A percentile compares a stretch with the other conserved stretches of the same genome.
These are phyloP conservation scores for Metschnikowia vanudenii DNA, from an alignment of 805 yeast genomes.

Conservation along the genomic window DNA sequence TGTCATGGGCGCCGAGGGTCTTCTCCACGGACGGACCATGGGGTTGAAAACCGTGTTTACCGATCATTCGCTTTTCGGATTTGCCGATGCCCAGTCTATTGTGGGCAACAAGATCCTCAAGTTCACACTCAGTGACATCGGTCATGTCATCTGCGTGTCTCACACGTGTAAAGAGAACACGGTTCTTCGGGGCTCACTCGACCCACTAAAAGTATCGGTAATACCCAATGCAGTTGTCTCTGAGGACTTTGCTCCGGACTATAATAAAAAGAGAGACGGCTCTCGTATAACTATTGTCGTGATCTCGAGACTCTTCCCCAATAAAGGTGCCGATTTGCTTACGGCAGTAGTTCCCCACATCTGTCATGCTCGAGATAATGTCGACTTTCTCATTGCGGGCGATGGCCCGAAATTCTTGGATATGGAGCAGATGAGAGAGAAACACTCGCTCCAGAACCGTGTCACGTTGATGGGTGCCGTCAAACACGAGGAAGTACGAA, in stretches of 20 bases:
- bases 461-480: conserved; percentile 85
- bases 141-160: conserved; percentile 93
- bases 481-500: conserved; percentile 88
- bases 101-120: conserved; percentile 83
- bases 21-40: conserved; percentile 91
- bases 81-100: conserved; percentile 79
- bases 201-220: conserved; percentile 77
- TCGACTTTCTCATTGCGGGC: conserved; percentile 87
- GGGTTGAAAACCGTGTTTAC: conserved; percentile 90
- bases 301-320: conserved; percentile 88
- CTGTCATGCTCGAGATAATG: conserved; percentile 60
- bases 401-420: conserved; percentile 96
- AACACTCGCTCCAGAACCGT: conserved; percentile 77
- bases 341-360: conserved; percentile 82
- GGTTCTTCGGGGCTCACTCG: conserved; percentile 78
- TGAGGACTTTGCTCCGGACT: conserved; percentile 67
- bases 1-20: conserved; percentile 82
- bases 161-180: conserved; percentile 97
- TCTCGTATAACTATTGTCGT: conserved; percentile 73
- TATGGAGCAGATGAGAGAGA: conserved; percentile 92
- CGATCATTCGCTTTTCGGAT: conserved; percentile 94
- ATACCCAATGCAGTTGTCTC: conserved; percentile 96
- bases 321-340: conserved; percentile 90
- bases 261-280: conserved; percentile 13
- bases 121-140: conserved; percentile 81